Percentiles rank a stretch among this genome's conserved stretches.
Conservation (phyloP, 164 flowering plant genomes). For the Litsea cubeba region DNA sequence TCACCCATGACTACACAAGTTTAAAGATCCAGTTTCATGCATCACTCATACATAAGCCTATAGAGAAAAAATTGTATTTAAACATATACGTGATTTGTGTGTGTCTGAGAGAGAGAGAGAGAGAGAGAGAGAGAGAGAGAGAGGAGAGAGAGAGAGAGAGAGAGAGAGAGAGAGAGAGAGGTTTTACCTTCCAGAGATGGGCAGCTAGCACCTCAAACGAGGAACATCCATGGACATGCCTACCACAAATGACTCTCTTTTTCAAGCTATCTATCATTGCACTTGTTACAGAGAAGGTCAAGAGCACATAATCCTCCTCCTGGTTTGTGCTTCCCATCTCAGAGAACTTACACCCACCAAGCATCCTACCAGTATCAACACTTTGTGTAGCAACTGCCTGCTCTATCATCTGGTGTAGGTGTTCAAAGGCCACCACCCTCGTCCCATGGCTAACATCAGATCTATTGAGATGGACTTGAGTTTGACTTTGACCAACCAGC, state of each 20-base stretch:
- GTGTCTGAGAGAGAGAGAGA: not conserved
- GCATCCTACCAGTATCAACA: not conserved
- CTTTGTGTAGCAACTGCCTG: slow-evolving; percentile 3
- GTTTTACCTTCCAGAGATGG: slow-evolving; percentile 45
- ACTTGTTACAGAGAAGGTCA: slow-evolving; percentile 27
- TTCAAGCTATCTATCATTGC: slow-evolving; percentile 31
- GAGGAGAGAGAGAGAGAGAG: slow-evolving; percentile 3
- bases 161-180: slow-evolving; percentile 9
- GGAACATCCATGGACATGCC: slow-evolving; percentile 14
- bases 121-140: slow-evolving; percentile 8
- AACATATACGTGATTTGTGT: too few species aligned
- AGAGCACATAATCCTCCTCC: slow-evolving; percentile 19
- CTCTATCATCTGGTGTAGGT: slow-evolving; percentile 31
- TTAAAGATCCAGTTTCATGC: too few species aligned
- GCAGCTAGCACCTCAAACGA: slow-evolving; percentile 42
- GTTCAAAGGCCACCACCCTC: slow-evolving; percentile 36
- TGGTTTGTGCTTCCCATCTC: not conserved
- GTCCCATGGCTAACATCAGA: not conserved
- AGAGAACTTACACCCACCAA: slow-evolving; percentile 9
- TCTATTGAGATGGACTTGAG: not conserved
- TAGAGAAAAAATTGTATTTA: too few species aligned
- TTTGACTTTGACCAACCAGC: slow-evolving; percentile 2
- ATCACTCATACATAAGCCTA: too few species aligned
- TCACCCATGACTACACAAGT: too few species aligned
- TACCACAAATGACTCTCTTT: slow-evolving; percentile 14